Percentiles rank a stretch among this genome's conserved stretches.
Evolutionary conservation across 2,329 filamentous ascomycete species (phyloP).

Genomic region (Pseudocercospora ulei): DNA sequence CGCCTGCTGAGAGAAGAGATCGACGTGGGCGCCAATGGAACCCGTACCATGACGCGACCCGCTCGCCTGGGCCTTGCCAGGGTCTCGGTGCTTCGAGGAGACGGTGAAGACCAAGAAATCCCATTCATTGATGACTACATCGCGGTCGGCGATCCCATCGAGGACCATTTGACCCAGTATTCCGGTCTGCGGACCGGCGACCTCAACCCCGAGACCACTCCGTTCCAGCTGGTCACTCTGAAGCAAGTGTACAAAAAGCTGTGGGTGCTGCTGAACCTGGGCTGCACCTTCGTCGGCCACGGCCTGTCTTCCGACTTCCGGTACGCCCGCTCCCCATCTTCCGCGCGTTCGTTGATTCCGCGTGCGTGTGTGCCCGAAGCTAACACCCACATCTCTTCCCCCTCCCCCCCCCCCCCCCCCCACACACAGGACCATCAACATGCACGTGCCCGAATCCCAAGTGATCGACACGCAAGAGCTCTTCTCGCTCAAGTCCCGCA

Average conservation of each 20-base stretch:
- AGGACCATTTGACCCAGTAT: slow-evolving; percentile 90
- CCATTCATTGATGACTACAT: slow-evolving; percentile 99
- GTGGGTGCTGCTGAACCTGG: slow-evolving; percentile 89
- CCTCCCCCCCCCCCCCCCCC: too few species aligned
- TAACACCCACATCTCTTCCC: not conserved
- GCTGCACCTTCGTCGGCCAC: slow-evolving; percentile 87
- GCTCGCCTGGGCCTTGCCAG: slow-evolving; percentile 86
- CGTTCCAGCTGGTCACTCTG: slow-evolving; percentile 72
- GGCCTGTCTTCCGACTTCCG: slow-evolving; percentile 92
- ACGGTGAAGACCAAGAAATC: slow-evolving; percentile 64
- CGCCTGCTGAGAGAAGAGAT: slow-evolving; percentile 87
- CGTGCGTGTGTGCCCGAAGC: not conserved
- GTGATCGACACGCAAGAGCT: slow-evolving; percentile 90
- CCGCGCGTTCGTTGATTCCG: too few species aligned
- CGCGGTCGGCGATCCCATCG: slow-evolving; percentile 75
- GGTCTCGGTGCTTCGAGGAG: slow-evolving; percentile 77
- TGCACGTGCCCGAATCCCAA: slow-evolving; percentile 80
- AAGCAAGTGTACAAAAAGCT: slow-evolving; percentile 97
- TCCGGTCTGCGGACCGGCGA: slow-evolving; percentile 84
- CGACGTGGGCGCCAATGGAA: slow-evolving; percentile 89
- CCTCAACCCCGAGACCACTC: slow-evolving; percentile 65
- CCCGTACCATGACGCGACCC: slow-evolving; percentile 81
- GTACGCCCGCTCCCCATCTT: not conserved
- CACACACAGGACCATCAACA: slow-evolving; percentile 87
- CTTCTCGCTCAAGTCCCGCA: slow-evolving; percentile 69